Percentiles rank a stretch among this genome's conserved stretches.
Evolutionary conservation across 495 filamentous ascomycete species (phyloP).

Genomic region (Penicillium nucicola): DNA sequence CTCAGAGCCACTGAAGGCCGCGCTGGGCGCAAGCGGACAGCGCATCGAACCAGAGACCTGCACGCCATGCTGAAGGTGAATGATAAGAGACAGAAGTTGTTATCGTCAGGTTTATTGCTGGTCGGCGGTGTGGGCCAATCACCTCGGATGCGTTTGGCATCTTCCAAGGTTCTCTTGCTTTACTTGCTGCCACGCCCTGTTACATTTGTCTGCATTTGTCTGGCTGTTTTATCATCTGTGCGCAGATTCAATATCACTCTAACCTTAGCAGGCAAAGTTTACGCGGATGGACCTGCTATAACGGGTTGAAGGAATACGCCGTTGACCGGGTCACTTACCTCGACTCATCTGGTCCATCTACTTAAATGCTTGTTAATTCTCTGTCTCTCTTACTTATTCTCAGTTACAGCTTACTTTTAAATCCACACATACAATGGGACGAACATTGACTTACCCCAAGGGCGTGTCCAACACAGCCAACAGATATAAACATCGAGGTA

Average conservation of each 20-base stretch:
- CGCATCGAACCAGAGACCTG: slow-evolving; percentile 36
- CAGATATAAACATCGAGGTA: slow-evolving; percentile 66
- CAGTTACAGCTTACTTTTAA: background rate
- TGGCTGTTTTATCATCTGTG: slow-evolving; percentile 11
- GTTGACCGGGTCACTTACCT: background rate
- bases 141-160: slow-evolving; percentile 12
- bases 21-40: slow-evolving; percentile 20
- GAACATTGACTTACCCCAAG: slow-evolving; percentile 65
- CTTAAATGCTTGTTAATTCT: slow-evolving; percentile 1
- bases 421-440: slow-evolving; percentile 33
- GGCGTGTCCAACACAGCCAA: slow-evolving; percentile 67
- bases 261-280: slow-evolving; percentile 4
- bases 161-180: background rate
- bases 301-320: slow-evolving; percentile 2
- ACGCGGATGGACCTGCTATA: slow-evolving; percentile 21
- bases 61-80: slow-evolving; percentile 33
- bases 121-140: slow-evolving; percentile 37
- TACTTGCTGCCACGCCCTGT: slow-evolving; percentile 3
- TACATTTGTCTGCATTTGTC: slow-evolving; percentile 17
- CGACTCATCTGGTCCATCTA: background rate
- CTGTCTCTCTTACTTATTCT: background rate
- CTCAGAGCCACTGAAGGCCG: slow-evolving; percentile 8
- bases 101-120: slow-evolving; percentile 12
- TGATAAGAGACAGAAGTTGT: slow-evolving; percentile 7
- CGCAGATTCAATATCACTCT: background rate